Conservation (phyloP, 2,329 filamentous ascomycete genomes). For the Acrocalymma vagum region DNA sequence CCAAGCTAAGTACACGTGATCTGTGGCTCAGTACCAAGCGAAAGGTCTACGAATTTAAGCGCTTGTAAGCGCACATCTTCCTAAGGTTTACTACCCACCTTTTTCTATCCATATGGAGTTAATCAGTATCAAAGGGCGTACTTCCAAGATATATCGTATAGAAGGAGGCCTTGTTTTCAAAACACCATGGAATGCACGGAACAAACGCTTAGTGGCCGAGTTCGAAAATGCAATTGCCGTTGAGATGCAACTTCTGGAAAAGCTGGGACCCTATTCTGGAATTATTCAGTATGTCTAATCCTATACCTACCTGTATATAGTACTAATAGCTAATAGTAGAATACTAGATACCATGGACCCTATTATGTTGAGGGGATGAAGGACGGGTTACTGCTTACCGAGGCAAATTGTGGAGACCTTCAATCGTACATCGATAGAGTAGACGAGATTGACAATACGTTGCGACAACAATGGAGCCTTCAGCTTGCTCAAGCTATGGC, state of each 20-base stretch:
- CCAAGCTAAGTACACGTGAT: too few species aligned
- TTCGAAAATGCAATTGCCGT: conserved; percentile 10
- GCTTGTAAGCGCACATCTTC: too few species aligned
- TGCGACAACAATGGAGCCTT: conserved; percentile 15
- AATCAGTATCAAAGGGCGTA: too few species aligned
- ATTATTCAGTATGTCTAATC: conserved; percentile 14
- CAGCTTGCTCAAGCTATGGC: conserved; percentile 16
- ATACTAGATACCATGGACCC: conserved; percentile 8
- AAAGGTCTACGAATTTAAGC: too few species aligned
- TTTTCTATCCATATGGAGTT: too few species aligned
- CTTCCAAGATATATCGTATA: conserved; percentile 10
- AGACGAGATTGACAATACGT: conserved; percentile 10
- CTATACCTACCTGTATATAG: background rate
- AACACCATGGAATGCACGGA: conserved; percentile 1
- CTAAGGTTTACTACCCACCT: too few species aligned
- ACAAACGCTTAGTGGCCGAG: conserved; percentile 4
- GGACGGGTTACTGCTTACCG: conserved; percentile 13
- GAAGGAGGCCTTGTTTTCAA: conserved; percentile 10
- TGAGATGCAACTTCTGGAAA: conserved; percentile 7
- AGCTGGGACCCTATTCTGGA: conserved; percentile 7
- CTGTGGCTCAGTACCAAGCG: too few species aligned
- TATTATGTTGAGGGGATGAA: conserved; percentile 12
- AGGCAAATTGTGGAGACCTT: conserved; percentile 17
- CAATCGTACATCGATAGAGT: conserved; percentile 15
- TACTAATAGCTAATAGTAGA: conserved; percentile 3